Evolutionary conservation across 805 yeast genomes (phyloP).

Genomic region (Candida taoyuanica): DNA sequence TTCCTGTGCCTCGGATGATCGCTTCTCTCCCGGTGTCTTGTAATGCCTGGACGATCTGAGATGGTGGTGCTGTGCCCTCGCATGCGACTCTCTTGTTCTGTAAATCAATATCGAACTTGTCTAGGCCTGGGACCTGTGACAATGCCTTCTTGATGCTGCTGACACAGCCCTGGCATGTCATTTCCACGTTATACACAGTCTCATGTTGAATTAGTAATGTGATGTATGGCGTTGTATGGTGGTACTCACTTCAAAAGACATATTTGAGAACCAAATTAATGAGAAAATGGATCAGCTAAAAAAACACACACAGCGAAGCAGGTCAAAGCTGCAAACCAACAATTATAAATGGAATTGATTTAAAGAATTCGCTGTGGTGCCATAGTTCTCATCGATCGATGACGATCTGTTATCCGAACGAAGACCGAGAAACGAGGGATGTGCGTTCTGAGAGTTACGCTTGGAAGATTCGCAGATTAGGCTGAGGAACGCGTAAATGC

Average conservation of each 20-base stretch:
- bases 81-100: conserved; percentile 59
- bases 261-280: conserved; percentile 2
- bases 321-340: no score
- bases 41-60: conserved; percentile 60
- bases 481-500: background rate
- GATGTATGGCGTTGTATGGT: no score
- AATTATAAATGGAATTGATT: no score
- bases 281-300: no score
- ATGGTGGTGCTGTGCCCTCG: conserved; percentile 70
- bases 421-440: no score
- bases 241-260: conserved; percentile 21
- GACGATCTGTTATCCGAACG: no score
- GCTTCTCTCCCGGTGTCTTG: conserved; percentile 82
- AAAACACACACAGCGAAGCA: no score
- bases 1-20: conserved; percentile 87
- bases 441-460: no score
- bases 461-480: background rate
- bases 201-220: conserved; percentile 6
- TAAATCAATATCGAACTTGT: conserved; percentile 52
- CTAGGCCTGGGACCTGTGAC: conserved; percentile 44
- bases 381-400: no score
- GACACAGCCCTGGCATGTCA: conserved; percentile 60
- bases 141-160: conserved; percentile 39
- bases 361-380: background rate
- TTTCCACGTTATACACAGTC: conserved; percentile 78